A percentile compares a stretch with the other conserved stretches of the same genome.
phyloP scores from a whole-genome alignment of 495 filamentous ascomycete species.

The Xylaria scruposa region DNA sequence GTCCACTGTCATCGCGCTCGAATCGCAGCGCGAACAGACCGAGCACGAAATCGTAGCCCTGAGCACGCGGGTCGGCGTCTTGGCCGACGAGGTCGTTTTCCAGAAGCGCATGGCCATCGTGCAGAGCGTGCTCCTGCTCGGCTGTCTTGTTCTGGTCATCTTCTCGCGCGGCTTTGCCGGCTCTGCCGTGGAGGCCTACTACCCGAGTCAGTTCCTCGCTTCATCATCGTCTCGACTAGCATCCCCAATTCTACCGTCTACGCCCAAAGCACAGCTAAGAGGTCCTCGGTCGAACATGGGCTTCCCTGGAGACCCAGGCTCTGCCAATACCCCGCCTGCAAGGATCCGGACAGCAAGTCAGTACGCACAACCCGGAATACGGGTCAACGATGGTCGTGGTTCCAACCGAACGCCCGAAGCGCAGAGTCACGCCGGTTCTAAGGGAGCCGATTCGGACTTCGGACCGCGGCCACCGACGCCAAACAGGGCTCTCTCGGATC shows the following conservation, averaged over 20 bases:
- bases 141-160: constrained; percentile 86
- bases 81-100: constrained; percentile 94
- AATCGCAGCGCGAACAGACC: constrained; percentile 81
- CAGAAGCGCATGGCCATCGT: constrained; percentile 94
- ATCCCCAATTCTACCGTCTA: constrained; percentile 36
- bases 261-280: constrained; percentile 28
- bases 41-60: constrained; percentile 81
- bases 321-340: constrained; percentile 16
- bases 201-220: constrained; percentile 35
- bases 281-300: constrained; percentile 11
- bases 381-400: neutral
- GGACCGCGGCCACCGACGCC: constrained; percentile 26
- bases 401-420: constrained; percentile 27
- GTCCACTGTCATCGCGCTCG: constrained; percentile 88
- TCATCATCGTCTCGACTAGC: constrained; percentile 30
- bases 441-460: constrained; percentile 10
- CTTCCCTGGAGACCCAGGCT: constrained; percentile 22
- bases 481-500: constrained; percentile 27
- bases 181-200: constrained; percentile 37
- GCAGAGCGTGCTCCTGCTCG: constrained; percentile 83
- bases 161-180: constrained; percentile 62
- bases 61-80: constrained; percentile 77
- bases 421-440: constrained; percentile 18
- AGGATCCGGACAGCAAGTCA: constrained; percentile 10
- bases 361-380: constrained; percentile 4